Conservation (phyloP, 495 filamentous ascomycete genomes). For the Penicillium antarcticum region DNA sequence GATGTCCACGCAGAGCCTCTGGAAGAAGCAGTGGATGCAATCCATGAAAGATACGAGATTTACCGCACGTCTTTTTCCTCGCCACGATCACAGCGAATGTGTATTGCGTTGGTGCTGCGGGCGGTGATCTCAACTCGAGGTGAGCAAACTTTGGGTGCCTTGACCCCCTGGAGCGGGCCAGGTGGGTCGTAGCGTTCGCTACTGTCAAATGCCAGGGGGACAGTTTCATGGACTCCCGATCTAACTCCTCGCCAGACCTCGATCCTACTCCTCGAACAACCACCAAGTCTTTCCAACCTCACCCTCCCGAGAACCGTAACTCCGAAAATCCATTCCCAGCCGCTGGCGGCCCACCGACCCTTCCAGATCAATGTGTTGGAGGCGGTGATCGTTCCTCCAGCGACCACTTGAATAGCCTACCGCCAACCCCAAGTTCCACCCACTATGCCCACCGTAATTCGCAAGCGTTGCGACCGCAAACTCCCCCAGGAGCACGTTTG, state of each 20-base stretch:
- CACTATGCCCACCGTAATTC: slow-evolving; percentile 47
- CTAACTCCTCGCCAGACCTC: slow-evolving; percentile 19
- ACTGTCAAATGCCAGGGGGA: slow-evolving; percentile 17
- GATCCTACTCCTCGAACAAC: slow-evolving; percentile 20
- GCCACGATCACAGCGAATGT: slow-evolving; percentile 72
- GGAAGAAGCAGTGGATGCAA: slow-evolving; percentile 41
- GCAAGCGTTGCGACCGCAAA: slow-evolving; percentile 43
- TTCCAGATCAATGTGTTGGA: slow-evolving; percentile 33
- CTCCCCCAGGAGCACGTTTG: slow-evolving; percentile 36
- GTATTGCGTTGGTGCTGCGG: slow-evolving; percentile 71
- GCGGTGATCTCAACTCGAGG: slow-evolving; percentile 63
- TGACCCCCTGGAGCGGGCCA: slow-evolving; percentile 26
- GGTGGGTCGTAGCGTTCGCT: slow-evolving; percentile 37
- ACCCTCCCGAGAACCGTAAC: slow-evolving; percentile 31
- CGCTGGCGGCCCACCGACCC: slow-evolving; percentile 35
- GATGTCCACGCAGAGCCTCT: slow-evolving; percentile 54
- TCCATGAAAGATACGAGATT: slow-evolving; percentile 60
- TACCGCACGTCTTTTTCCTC: slow-evolving; percentile 68
- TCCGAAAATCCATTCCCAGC: slow-evolving; percentile 34
- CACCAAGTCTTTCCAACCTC: slow-evolving; percentile 23
- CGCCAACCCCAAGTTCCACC: slow-evolving; percentile 31
- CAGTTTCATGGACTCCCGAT: not conserved
- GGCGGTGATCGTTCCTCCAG: slow-evolving; percentile 36
- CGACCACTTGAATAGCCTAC: slow-evolving; percentile 27
- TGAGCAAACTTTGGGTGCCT: slow-evolving; percentile 46